Evolutionary conservation across 2,329 filamentous ascomycete genomes (phyloP).

Genomic region (Trichoderma cornu-damae): DNA sequence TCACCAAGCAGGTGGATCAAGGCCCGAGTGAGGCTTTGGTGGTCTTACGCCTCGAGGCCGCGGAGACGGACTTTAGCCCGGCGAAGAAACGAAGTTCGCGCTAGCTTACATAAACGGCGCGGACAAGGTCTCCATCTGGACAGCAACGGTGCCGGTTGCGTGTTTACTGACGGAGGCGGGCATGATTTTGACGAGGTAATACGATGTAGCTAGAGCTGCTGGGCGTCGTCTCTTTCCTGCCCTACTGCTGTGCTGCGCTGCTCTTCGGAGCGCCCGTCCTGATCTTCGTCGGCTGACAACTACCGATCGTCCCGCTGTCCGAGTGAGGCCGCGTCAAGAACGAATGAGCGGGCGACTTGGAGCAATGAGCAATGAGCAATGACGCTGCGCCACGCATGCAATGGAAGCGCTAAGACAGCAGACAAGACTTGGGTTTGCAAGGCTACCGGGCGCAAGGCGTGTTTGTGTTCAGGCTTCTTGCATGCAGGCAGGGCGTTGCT

Average conservation of each 20-base stretch:
- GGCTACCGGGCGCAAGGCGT: background rate
- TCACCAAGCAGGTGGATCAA: constrained; percentile 14
- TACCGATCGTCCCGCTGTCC: constrained; percentile 14
- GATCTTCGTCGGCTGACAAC: constrained; percentile 1
- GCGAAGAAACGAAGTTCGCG: background rate
- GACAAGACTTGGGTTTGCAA: background rate
- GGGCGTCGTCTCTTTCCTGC: background rate
- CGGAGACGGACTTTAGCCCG: background rate
- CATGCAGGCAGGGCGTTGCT: no score
- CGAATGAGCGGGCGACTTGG: constrained; percentile 5
- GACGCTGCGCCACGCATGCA: constrained; percentile 4
- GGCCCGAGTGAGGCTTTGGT: constrained; percentile 11
- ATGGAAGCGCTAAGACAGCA: constrained; percentile 9
- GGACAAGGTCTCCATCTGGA: background rate
- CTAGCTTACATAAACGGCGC: constrained; percentile 4
- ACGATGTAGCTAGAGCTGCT: background rate
- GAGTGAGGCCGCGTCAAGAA: constrained; percentile 6
- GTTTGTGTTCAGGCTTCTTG: background rate
- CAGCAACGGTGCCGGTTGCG: background rate
- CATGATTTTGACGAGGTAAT: background rate
- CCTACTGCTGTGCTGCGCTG: background rate
- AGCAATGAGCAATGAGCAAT: no score
- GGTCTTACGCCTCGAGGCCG: constrained; percentile 11
- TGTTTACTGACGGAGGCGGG: background rate
- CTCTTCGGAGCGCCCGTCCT: background rate